Evolutionary conservation across 2,329 filamentous ascomycete species (phyloP), one percentile per base, ranked within the genome.

Genomic region (Paramyrothecium roridum): DNA sequence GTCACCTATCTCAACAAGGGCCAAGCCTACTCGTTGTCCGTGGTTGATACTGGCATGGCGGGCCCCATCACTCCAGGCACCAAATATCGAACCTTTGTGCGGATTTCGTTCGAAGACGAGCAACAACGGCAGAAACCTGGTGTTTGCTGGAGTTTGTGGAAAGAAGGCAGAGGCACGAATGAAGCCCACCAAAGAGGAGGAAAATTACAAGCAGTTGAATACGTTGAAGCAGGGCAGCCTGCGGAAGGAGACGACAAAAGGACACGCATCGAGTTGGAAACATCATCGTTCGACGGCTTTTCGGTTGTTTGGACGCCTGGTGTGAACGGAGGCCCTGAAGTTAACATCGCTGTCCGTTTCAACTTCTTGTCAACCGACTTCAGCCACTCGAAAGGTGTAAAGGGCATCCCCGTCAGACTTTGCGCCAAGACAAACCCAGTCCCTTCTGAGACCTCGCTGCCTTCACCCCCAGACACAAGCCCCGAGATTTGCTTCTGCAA

Each of bases 331-430:
- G 73, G 77, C 0, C 78, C 88, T 3, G 92, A 97, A 64, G 95
- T 92, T 70, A 90, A 86, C 50, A 85, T 99, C 54, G 89, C 92
- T 10, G 91, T 98, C 13, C 90, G 95, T 48, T 99, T 98, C 80
- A 99, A 99, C 75, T 99, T 99, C 68, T 80, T 99, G 1, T 99
- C 95, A 1, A 99, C 95, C 10, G 95, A 99, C 69, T 99, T 98
- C 70, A 98, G 93, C 71, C 95, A 98, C 68, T 98, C 95, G 11
- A 99, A 99, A 69, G 95, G 95, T 48, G 95, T 99, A 50, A 99
- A 98, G 73, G 95, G 95, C 37, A 97, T 98, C 61, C 93, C 95
- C 0, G 93, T 99, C 4, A 81, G 95, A 54, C 81, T 98, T 1
- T 98, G 93, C 71, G 87, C 93, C 16, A 98, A 98, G 73, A 98